Conservation (phyloP, 768 basidiomycete species). For the Suillus decipiens region DNA sequence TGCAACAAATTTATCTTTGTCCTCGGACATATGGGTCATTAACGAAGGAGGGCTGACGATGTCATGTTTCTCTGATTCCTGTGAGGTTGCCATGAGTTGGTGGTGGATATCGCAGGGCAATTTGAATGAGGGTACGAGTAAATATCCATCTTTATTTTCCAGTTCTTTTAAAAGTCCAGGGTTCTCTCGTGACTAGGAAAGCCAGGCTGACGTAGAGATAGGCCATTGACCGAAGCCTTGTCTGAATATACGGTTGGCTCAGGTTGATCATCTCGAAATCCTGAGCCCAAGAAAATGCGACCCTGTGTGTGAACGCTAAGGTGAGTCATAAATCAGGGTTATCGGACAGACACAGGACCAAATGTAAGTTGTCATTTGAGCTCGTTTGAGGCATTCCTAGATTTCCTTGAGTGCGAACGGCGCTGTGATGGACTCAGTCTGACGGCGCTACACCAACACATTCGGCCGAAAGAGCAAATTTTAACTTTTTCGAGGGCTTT, state of each 20-base stretch:
- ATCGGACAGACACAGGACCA: background rate
- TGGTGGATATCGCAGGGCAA: background rate
- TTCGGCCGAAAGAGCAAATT: background rate
- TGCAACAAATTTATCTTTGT: slow-evolving; percentile 3
- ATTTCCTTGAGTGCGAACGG: background rate
- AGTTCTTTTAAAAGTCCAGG: background rate
- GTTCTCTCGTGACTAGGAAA: slow-evolving; percentile 1
- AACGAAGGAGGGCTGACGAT: background rate
- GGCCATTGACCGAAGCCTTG: background rate
- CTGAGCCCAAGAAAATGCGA: background rate
- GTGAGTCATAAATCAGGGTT: background rate
- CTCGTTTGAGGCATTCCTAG: background rate
- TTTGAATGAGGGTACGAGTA: background rate
- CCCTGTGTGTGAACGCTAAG: background rate
- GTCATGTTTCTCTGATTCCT: background rate
- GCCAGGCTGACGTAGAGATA: background rate
- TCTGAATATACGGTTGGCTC: background rate
- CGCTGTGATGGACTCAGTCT: background rate
- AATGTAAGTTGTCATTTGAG: background rate
- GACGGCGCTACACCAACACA: background rate
- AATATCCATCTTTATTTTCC: too few relatives aligned
- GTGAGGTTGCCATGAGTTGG: background rate
- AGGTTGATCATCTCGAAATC: background rate
- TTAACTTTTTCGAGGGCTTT: background rate
- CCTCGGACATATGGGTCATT: slow-evolving; percentile 1